These are phyloP conservation scores for Sporisorium reilianum DNA, from an alignment of 1,284 basidiomycete species.

Conservation along the genomic window DNA sequence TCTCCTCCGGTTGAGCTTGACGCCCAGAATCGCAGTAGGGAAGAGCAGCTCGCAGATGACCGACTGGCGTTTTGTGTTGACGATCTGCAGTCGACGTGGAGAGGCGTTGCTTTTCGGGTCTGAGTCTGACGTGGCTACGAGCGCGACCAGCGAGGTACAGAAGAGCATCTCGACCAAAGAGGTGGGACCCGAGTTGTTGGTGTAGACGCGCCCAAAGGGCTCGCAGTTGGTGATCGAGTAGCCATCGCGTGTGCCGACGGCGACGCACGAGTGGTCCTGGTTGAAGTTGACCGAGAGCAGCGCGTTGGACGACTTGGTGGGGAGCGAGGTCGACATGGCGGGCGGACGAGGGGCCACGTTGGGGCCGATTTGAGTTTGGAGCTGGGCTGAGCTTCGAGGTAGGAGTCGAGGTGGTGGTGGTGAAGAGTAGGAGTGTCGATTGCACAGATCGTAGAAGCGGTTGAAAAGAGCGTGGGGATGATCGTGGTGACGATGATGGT, in stretches of 20 bases:
- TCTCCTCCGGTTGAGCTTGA: conserved; percentile 96
- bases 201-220: conserved; percentile 94
- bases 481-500: no score
- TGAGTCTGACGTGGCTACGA: conserved; percentile 89
- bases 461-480: no score
- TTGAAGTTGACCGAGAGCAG: conserved; percentile 63
- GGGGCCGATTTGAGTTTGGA: no score
- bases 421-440: no score
- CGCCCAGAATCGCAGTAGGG: conserved; percentile 92
- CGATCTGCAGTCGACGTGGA: conserved; percentile 87
- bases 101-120: conserved; percentile 74
- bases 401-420: neutral
- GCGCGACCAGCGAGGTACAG: conserved; percentile 94
- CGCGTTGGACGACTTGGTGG: conserved; percentile 47
- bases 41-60: conserved; percentile 99
- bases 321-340: conserved; percentile 30
- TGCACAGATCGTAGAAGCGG: no score
- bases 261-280: conserved; percentile 78
- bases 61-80: conserved; percentile 98
- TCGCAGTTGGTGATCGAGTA: conserved; percentile 98
- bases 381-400: neutral
- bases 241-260: conserved; percentile 93
- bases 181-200: conserved; percentile 89
- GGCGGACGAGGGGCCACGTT: neutral
- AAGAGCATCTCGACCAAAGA: conserved; percentile 99